Conservation (phyloP, 2,329 filamentous ascomycete species). For the Nothomitra cinnamomea region DNA sequence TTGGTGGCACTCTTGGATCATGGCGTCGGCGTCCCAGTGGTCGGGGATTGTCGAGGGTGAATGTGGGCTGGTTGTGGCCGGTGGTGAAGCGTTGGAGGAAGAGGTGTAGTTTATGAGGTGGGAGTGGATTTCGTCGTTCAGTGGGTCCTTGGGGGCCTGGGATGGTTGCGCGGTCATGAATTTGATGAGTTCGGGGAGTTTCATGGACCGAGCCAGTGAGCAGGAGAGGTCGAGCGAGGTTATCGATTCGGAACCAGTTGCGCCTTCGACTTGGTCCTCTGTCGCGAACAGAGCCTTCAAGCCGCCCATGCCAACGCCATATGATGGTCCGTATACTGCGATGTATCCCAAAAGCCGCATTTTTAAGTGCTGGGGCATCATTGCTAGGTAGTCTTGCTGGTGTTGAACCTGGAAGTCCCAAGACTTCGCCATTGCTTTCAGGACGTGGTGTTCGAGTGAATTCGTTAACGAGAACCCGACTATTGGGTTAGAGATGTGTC, state of each 20-base stretch:
- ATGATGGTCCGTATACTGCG: conserved; percentile 28
- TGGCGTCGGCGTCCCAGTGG: conserved; percentile 7
- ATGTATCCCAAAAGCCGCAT: conserved; percentile 38
- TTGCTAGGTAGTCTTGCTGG: conserved; percentile 35
- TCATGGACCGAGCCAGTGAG: conserved; percentile 31
- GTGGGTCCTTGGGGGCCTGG: too few species aligned
- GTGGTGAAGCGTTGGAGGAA: conserved; percentile 8
- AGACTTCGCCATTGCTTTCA: conserved; percentile 36
- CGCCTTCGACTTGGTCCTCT: conserved; percentile 18
- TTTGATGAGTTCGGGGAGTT: conserved; percentile 31
- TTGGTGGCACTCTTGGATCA: conserved; percentile 1
- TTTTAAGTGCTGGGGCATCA: conserved; percentile 34
- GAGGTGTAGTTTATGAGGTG: background rate
- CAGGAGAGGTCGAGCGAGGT: conserved; percentile 34
- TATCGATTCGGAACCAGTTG: conserved; percentile 26
- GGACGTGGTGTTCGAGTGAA: conserved; percentile 32
- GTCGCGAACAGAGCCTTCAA: conserved; percentile 33
- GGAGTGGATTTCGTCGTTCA: too few species aligned
- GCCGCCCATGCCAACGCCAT: conserved; percentile 24
- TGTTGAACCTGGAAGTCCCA: conserved; percentile 41
- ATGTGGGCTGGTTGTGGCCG: background rate
- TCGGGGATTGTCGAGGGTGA: background rate
- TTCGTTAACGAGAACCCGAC: conserved; percentile 16
- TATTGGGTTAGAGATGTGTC: conserved; percentile 18
- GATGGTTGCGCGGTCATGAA: conserved; percentile 16